Base-by-base conservation (phyloP, 1,139 yeast species). In the Candida tropicalis region DNA sequence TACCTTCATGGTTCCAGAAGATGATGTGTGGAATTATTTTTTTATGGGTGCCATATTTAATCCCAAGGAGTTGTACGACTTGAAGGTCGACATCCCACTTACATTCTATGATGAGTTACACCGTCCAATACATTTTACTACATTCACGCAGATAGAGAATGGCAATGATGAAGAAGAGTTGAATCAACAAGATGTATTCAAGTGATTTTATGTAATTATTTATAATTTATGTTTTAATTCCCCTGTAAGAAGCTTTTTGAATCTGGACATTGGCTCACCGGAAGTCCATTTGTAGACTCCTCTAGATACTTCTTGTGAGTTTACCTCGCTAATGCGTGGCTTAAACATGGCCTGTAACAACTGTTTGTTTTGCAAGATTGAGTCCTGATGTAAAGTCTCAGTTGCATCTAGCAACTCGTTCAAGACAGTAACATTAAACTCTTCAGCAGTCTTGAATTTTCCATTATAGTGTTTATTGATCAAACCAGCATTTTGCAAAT, bases 1-100 rank as follows among this genome's bases (percentile, higher is more conserved):
- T 4, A 85, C 83, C 48, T 91, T 88, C 62, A 63, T 88, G 66
- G 96, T 90, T 1, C 99, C 99, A 1, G 84, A 81, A 29, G 86
- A 86, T 38, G 83, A 81, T 44, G 62, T 90, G 27, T 93, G 99
- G 99, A 93, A 93, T 61, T 90, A 86, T 60, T 79, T 95, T 3
- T 93, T 95, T 57, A 76, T 89, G 66, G 95, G 97, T 3, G 85
- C 95, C 1, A 77, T 87, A 10, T 95, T 95, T 85, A 82, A 78
- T 54, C 68, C 81, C 3, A 77, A 77, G 27, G 64, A 78, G 42
- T 72, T 68, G n/a, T 89, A 77, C 55, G 81, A 72, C 15, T 60
- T 91, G 60, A 87, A 86, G 60, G 56, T 87, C 40, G 97, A 88
- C 57, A 70, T 81, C 8, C 99, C 99, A 1, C 57, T 85, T 39